Conservation (phyloP, 768 basidiomycete genomes). For the Heimioporus sp. region DNA sequence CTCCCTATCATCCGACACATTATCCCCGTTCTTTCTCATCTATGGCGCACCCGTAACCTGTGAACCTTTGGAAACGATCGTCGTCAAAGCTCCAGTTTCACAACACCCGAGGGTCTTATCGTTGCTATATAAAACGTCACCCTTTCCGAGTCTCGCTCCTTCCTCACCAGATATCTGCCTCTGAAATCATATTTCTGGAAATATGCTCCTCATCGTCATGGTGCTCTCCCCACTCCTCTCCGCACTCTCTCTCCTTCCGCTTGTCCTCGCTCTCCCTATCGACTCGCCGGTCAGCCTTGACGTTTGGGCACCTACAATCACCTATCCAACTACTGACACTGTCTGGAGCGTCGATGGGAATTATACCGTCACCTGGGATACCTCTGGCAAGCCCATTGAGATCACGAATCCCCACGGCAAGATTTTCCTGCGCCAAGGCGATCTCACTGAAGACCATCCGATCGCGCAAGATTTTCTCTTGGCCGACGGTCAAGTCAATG, state of each 20-base stretch:
- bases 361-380: slow-evolving; percentile 48
- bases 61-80: no score
- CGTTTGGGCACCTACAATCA: slow-evolving; percentile 48
- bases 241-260: slow-evolving; percentile 21
- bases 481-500: slow-evolving; percentile 30
- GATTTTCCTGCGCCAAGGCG: slow-evolving; percentile 40
- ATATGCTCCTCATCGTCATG: not conserved
- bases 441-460: slow-evolving; percentile 27
- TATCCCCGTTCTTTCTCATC: no score
- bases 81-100: no score
- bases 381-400: slow-evolving; percentile 34
- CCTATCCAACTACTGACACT: slow-evolving; percentile 33
- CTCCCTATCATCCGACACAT: no score
- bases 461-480: slow-evolving; percentile 40
- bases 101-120: no score
- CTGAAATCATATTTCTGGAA: no score
- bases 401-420: slow-evolving; percentile 47
- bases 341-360: slow-evolving; percentile 42
- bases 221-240: slow-evolving; percentile 10
- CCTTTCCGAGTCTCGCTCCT: no score
- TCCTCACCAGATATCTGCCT: no score
- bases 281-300: slow-evolving; percentile 30
- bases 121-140: no score
- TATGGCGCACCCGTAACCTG: no score
- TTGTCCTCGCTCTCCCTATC: slow-evolving; percentile 30